These are phyloP conservation scores for Trichoderma breve DNA, from an alignment of 2,329 filamentous ascomycete species.

Conservation along the genomic window DNA sequence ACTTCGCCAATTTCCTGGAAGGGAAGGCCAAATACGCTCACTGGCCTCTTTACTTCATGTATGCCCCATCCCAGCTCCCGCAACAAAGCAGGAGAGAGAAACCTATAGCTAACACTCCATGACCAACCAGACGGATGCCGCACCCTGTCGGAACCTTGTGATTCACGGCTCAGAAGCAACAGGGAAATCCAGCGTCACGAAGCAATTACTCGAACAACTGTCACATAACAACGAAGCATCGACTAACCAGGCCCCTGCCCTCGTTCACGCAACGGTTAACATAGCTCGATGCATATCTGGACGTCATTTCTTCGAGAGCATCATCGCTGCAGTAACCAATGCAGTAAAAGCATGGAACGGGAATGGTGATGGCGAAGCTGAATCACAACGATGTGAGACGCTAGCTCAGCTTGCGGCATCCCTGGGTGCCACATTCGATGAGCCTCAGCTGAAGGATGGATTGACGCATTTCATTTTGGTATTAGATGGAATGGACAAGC, in stretches of 20 bases:
- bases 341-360: constrained; percentile 40
- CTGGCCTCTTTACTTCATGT: constrained; percentile 55
- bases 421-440: constrained; percentile 62
- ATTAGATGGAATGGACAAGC: constrained; percentile 81
- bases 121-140: constrained; percentile 55
- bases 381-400: constrained; percentile 69
- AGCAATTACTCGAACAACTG: constrained; percentile 41
- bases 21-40: constrained; percentile 58
- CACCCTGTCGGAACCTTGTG: constrained; percentile 71
- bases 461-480: constrained; percentile 72
- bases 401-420: constrained; percentile 73
- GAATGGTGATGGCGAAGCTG: background rate
- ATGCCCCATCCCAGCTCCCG: constrained; percentile 25
- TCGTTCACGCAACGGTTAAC: constrained; percentile 62
- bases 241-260: constrained; percentile 26
- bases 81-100: background rate
- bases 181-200: constrained; percentile 74
- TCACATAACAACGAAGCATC: constrained; percentile 21
- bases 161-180: constrained; percentile 83
- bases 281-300: constrained; percentile 75
- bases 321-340: constrained; percentile 57
- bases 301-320: constrained; percentile 73
- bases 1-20: constrained; percentile 52
- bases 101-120: background rate
- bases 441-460: constrained; percentile 35